These are phyloP conservation scores for Amaranthus palmeri DNA, from an alignment of 148 eudicot genomes.

Conservation along the genomic window DNA sequence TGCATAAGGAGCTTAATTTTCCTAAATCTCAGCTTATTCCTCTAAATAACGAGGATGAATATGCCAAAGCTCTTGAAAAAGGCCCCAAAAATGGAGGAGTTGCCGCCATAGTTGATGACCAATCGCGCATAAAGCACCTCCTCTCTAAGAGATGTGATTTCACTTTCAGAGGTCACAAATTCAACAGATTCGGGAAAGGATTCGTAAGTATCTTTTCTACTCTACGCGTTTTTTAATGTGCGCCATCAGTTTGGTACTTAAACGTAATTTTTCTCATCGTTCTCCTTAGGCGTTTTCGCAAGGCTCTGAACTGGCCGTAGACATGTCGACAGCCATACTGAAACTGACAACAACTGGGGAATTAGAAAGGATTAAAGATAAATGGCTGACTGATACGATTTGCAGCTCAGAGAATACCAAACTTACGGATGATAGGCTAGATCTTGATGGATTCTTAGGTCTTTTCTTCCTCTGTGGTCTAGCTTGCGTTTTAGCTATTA, in stretches of 20 bases:
- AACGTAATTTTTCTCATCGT: no score
- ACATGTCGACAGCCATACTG: slow-evolving; percentile 57
- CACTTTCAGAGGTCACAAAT: slow-evolving; percentile 59
- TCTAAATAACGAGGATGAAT: slow-evolving; percentile 43
- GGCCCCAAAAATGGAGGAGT: slow-evolving; percentile 76
- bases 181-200: slow-evolving; percentile 75
- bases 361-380: slow-evolving; percentile 57
- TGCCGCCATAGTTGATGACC: slow-evolving; percentile 63
- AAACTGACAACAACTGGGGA: slow-evolving; percentile 53
- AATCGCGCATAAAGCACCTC: slow-evolving; percentile 53
- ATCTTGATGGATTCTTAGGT: slow-evolving; percentile 65
- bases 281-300: slow-evolving; percentile 45
- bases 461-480: slow-evolving; percentile 41
- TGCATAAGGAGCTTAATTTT: slow-evolving; percentile 41
- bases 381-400: slow-evolving; percentile 50
- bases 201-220: slow-evolving; percentile 50
- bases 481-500: slow-evolving; percentile 24
- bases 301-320: slow-evolving; percentile 54
- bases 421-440: slow-evolving; percentile 38
- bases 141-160: slow-evolving; percentile 65
- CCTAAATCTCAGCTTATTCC: slow-evolving; percentile 50
- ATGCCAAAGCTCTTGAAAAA: slow-evolving; percentile 40
- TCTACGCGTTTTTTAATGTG: neutral
- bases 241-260: no score
- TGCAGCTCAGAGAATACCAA: slow-evolving; percentile 40